Conservation (phyloP, 1,139 yeast genomes). For the Pneumocystis wakefieldiae region DNA sequence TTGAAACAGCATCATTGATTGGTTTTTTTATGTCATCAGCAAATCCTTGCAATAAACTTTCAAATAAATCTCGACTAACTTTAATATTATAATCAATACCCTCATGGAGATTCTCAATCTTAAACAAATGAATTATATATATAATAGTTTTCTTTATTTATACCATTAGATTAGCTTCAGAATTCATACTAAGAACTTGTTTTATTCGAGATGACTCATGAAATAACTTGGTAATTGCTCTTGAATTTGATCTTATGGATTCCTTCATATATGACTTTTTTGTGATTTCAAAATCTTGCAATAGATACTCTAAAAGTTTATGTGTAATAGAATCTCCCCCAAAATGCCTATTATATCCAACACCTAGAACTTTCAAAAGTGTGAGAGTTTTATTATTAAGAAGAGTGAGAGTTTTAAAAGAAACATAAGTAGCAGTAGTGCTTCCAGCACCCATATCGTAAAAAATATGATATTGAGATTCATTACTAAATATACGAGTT, state of each 20-base stretch:
- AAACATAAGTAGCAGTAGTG: constrained; percentile 69
- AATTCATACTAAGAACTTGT: constrained; percentile 69
- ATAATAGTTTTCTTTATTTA: constrained; percentile 37
- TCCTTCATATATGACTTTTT: constrained; percentile 20
- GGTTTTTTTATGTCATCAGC: constrained; percentile 40
- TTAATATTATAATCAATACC: constrained; percentile 57
- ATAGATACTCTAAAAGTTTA: constrained; percentile 44
- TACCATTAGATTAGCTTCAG: constrained; percentile 48
- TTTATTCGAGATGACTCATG: constrained; percentile 83
- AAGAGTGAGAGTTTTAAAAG: constrained; percentile 33
- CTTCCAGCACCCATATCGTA: constrained; percentile 93
- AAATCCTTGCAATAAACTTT: constrained; percentile 31
- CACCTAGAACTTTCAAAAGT: constrained; percentile 39
- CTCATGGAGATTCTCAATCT: constrained; percentile 27
- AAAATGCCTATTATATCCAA: constrained; percentile 47
- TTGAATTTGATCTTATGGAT: constrained; percentile 23
- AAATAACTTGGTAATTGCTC: constrained; percentile 52
- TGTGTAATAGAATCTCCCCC: constrained; percentile 69
- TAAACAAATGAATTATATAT: constrained; percentile 18
- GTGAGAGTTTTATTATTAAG: constrained; percentile 13
- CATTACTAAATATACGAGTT: constrained; percentile 30
- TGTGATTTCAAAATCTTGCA: constrained; percentile 35
- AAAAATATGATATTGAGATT: constrained; percentile 48
- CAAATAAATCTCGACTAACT: constrained; percentile 67
- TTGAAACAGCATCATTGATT: constrained; percentile 36